Conservation (phyloP, 2,329 filamentous ascomycete species). For the Calonectria fujianensis region DNA sequence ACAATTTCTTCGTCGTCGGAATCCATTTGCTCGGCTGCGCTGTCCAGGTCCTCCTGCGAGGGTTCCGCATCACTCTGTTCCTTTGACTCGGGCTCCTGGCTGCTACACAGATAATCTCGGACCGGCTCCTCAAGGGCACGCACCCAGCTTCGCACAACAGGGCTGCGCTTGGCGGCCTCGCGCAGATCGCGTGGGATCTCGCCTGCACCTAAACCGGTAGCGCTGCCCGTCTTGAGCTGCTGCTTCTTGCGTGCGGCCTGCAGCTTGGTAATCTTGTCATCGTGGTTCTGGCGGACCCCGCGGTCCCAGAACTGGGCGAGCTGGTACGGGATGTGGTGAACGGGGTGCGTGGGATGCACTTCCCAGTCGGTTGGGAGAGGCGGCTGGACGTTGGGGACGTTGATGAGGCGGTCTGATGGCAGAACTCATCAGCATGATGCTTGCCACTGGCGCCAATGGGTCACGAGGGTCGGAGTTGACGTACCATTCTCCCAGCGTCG, state of each 20-base stretch:
- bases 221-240: constrained; percentile 64
- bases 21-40: constrained; percentile 66
- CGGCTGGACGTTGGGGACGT: constrained; percentile 90
- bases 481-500: constrained; percentile 97
- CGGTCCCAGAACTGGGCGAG: constrained; percentile 89
- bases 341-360: constrained; percentile 86
- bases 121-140: constrained; percentile 91
- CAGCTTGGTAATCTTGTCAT: constrained; percentile 65
- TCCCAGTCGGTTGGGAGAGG: constrained; percentile 90
- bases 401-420: constrained; percentile 83
- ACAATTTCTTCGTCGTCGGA: constrained; percentile 89
- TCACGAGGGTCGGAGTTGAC: constrained; percentile 17
- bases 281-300: constrained; percentile 69
- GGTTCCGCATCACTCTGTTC: constrained; percentile 40
- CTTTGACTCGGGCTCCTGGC: constrained; percentile 59
- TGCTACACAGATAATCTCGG: constrained; percentile 82
- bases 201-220: constrained; percentile 67
- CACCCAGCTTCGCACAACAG: constrained; percentile 86
- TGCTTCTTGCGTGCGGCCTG: constrained; percentile 68
- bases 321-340: constrained; percentile 89
- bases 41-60: constrained; percentile 51
- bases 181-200: constrained; percentile 87
- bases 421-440: constrained; percentile 44
- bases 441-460: background rate
- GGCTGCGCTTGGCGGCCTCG: constrained; percentile 85